These are phyloP conservation scores for Gelatoporia subvermispora DNA, from an alignment of 768 basidiomycete genomes.

Conservation along the genomic window DNA sequence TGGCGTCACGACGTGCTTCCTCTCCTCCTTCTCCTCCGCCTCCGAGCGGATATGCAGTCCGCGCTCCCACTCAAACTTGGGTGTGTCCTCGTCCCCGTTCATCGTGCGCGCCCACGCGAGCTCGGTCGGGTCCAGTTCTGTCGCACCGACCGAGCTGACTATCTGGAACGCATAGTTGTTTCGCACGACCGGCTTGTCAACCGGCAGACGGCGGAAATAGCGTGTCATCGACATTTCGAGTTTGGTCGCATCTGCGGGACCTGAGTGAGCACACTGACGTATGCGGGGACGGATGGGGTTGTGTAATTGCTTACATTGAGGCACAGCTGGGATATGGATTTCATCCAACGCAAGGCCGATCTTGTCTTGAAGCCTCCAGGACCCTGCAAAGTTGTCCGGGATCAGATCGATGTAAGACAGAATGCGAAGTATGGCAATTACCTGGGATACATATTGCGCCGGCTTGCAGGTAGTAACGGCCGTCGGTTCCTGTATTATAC, in stretches of 20 bases:
- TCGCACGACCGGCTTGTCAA: constrained; percentile 66
- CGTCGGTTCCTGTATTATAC: constrained; percentile 47
- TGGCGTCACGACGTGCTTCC: constrained; percentile 10
- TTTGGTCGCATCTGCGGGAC: constrained; percentile 38
- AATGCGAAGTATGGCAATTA: constrained; percentile 20
- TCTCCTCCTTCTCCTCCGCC: not conserved
- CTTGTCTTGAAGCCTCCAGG: constrained; percentile 75
- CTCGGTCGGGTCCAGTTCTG: constrained; percentile 51
- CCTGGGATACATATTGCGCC: constrained; percentile 66
- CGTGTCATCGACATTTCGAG: constrained; percentile 61
- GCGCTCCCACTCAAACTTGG: constrained; percentile 13
- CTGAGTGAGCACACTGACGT: not conserved
- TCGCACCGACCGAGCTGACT: constrained; percentile 24
- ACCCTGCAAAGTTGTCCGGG: constrained; percentile 39
- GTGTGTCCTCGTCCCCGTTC: constrained; percentile 47
- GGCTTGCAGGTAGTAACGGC: constrained; percentile 70
- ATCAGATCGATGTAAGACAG: not conserved
- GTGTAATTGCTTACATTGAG: constrained; percentile 49
- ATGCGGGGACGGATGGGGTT: not conserved
- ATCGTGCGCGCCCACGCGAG: constrained; percentile 58
- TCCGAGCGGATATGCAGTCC: constrained; percentile 7
- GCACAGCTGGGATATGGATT: constrained; percentile 68
- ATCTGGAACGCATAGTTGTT: constrained; percentile 59
- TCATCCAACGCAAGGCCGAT: constrained; percentile 68
- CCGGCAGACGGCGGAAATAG: constrained; percentile 62